Evolutionary conservation across 495 filamentous ascomycete species (phyloP), one percentile per base, ranked within the genome.

Genomic region (Cercophora scortea): DNA sequence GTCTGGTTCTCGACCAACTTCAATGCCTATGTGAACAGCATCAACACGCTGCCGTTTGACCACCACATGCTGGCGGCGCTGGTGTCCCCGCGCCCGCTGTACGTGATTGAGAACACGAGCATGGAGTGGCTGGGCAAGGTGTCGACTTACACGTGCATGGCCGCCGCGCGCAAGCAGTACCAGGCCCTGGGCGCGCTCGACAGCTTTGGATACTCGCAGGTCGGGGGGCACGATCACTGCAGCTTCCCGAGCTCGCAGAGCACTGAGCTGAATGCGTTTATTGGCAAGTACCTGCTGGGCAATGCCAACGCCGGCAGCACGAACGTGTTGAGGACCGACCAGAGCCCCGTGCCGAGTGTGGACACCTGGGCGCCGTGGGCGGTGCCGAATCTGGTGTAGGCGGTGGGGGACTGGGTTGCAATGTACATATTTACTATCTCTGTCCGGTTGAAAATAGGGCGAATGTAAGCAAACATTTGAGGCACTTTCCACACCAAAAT

Each of bases 61-160:
- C 77, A 80, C 63, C 76, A 78, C 60, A 54, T 76, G 55, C 57
- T 79, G 6, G 70, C 75, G 0, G 71, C 63, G 0, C 65, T 79
- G 32, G 67, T 79, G 7, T 66, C 70, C 0, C 77, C 76, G 1
- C 68, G 75, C 16, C 68, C 71, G 4, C 56, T 79, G 4, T 68
- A 73, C 32, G 61, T 74, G 15, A 74, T 77, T 53, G 75, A 80
- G 61, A 80, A 79, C 61, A 44, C 53, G 18, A 70, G 77, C 52
- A 75, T 79, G 51, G 73, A 79, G 61, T 80, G 77, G 77, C 70
- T 80, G 10, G 74, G 77, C 44, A 72, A 74, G 56, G 60, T 73
- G 42, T 62, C 56, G 42, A 75, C 72, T 7, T 76, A 71, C 10
- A 77, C 66, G n/a, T 83, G 79, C 70, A 78, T 79, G 79, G 71